Evolutionary conservation across 495 filamentous ascomycete genomes (phyloP).

Genomic region (Schizothecium vesticola): DNA sequence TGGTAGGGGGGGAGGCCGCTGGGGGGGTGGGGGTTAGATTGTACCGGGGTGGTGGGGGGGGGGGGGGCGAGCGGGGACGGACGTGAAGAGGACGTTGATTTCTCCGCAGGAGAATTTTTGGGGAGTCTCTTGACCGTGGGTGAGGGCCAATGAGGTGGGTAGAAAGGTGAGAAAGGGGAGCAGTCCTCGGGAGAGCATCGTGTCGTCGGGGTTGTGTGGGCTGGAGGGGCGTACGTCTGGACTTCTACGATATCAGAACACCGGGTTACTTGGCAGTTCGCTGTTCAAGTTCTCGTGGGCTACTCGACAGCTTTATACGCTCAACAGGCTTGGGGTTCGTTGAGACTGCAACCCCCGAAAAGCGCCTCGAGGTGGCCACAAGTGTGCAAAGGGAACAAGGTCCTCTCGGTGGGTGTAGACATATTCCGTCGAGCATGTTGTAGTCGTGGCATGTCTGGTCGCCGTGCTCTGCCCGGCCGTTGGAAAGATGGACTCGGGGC

Average conservation of each 20-base stretch:
- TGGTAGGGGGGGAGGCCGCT: conserved; percentile 10
- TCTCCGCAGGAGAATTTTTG: not conserved
- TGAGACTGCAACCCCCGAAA: not conserved
- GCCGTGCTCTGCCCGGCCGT: not conserved
- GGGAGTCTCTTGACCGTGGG: not conserved
- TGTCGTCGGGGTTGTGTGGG: not conserved
- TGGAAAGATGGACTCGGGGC: not conserved
- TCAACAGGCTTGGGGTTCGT: not conserved
- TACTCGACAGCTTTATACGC: not conserved
- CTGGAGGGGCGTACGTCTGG: not conserved
- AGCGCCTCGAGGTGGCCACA: not conserved
- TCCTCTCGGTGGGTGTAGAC: not conserved
- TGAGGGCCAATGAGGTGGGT: not conserved
- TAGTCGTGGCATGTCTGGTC: not conserved
- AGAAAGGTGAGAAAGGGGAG: not conserved
- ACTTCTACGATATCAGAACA: not conserved
- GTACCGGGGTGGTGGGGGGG: not conserved
- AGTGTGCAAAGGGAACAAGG: not conserved
- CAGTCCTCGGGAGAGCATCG: not conserved
- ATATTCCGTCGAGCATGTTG: not conserved
- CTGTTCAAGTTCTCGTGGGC: not conserved
- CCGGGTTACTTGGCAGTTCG: not conserved
- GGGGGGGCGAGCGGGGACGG: not conserved
- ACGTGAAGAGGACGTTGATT: conserved; percentile 9
- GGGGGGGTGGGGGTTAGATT: not conserved